Evolutionary conservation across 2,329 filamentous ascomycete genomes (phyloP).

Genomic region (Aureobasidium vineae): DNA sequence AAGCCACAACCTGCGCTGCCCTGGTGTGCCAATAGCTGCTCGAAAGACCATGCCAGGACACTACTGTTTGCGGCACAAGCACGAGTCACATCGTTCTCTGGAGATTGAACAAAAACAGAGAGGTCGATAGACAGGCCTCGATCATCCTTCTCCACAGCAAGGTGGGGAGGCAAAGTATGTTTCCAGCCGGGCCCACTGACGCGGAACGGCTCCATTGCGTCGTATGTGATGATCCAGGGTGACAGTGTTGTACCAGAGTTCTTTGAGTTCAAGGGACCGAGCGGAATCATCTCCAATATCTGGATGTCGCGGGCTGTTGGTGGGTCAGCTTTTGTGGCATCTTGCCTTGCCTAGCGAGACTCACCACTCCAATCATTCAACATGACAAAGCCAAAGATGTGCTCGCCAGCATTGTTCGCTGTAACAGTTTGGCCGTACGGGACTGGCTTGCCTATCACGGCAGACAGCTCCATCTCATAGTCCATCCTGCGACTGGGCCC

Average conservation of each 20-base stretch:
- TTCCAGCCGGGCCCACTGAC: slow-evolving; percentile 30
- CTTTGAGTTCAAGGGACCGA: slow-evolving; percentile 62
- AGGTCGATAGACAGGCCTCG: slow-evolving; percentile 38
- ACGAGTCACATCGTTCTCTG: slow-evolving; percentile 24
- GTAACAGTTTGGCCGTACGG: slow-evolving; percentile 41
- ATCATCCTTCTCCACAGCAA: slow-evolving; percentile 30
- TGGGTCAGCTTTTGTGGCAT: slow-evolving; percentile 28
- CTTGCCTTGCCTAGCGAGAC: slow-evolving; percentile 25
- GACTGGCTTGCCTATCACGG: slow-evolving; percentile 46
- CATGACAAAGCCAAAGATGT: slow-evolving; percentile 63
- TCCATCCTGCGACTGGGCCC: slow-evolving; percentile 46
- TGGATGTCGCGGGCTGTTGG: slow-evolving; percentile 58
- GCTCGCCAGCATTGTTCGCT: slow-evolving; percentile 48
- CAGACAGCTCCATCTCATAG: slow-evolving; percentile 53
- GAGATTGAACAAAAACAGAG: slow-evolving; percentile 32
- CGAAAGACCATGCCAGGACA: slow-evolving; percentile 49
- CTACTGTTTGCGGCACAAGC: slow-evolving; percentile 38
- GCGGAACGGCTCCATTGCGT: slow-evolving; percentile 52
- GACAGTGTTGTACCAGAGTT: slow-evolving; percentile 60
- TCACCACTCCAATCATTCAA: slow-evolving; percentile 61
- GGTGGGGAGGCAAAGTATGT: slow-evolving; percentile 35
- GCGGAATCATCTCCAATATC: slow-evolving; percentile 58
- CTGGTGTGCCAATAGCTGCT: slow-evolving; percentile 48
- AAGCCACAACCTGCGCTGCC: slow-evolving; percentile 45
- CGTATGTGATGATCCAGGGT: slow-evolving; percentile 61